Base-by-base conservation (phyloP, 2,329 filamentous ascomycete species). In the Leptographium lundbergii region DNA sequence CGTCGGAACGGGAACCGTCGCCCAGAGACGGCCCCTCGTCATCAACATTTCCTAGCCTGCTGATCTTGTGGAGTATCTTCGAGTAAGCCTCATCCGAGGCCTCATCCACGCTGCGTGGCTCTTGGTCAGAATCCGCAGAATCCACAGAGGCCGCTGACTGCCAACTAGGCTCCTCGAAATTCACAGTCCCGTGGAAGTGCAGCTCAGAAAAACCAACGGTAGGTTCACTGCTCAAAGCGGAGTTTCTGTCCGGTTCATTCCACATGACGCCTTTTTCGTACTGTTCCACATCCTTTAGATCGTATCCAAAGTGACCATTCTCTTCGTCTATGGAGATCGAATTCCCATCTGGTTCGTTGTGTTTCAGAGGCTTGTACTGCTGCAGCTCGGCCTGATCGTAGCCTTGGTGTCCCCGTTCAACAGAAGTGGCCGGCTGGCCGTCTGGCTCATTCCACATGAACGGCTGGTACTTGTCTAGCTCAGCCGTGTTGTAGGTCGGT, bases 351-450 rank as follows among this genome's bases (percentile, higher is more conserved):
- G 66, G 67, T 54, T 69, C 66, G 36, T 75, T 73, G 65, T 68
- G 72, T 6, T 58, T 60, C 17, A 72, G 66, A 3, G 72, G 69
- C 1, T 67, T 67, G 61, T 75, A 74, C 13, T 67, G 59, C 42
- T 70, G 61, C 11, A 74, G 65, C 57, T 75, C 71, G 1, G 74
- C 69, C 57, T 27, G 36, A 17, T 75, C 67, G 59, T 77, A 55
- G 17, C 24, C 57, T 4, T 75, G 67, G 58, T 76, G 47, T 7
- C 55, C 52, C 6, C 24, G 42, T n/a, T 59, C 60, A 3, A 14
- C 55, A 3, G 54, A 14, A 1, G 45, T 22, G 5, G 17, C 39
- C 4, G 63, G 59, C 59, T 63, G 47, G 29, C 63, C 62, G 48
- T 65, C 36, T 0, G 62, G 63, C 50, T 65, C 61, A 25, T 65